Percentiles rank a stretch among this genome's conserved stretches.
Evolutionary conservation across 176 grass and related monocot genomes (phyloP).

Genomic region (Phoenix roebelenii): DNA sequence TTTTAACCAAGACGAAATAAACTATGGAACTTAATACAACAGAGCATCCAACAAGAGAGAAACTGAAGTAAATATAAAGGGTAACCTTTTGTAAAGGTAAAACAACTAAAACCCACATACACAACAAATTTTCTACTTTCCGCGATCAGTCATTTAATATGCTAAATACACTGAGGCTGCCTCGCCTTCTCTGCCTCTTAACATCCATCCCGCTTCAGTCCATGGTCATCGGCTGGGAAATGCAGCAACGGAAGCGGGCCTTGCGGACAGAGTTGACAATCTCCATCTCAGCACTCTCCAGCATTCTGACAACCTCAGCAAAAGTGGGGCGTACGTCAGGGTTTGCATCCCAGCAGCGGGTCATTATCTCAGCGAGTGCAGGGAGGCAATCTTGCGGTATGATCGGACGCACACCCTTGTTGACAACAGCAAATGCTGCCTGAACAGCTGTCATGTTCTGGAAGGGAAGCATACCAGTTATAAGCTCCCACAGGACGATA

Average conservation of each 20-base stretch:
- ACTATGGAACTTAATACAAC: slow-evolving; percentile 26
- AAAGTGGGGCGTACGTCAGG: slow-evolving; percentile 52
- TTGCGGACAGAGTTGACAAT: slow-evolving; percentile 48
- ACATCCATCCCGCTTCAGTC: slow-evolving; percentile 27
- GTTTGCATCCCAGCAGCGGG: slow-evolving; percentile 57
- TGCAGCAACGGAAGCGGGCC: slow-evolving; percentile 71
- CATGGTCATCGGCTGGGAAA: slow-evolving; percentile 52
- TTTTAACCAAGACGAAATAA: slow-evolving; percentile 26
- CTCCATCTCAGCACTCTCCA: slow-evolving; percentile 49
- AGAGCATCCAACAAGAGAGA: slow-evolving; percentile 22
- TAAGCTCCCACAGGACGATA: slow-evolving; percentile 69
- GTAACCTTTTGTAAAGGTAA: slow-evolving; percentile 12
- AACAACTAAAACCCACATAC: slow-evolving; percentile 10
- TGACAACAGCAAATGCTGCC: slow-evolving; percentile 28
- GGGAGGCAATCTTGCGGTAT: slow-evolving; percentile 52
- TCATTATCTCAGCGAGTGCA: slow-evolving; percentile 50
- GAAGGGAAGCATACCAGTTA: slow-evolving; percentile 61
- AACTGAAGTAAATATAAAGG: slow-evolving; percentile 29
- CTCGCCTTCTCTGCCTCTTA: slow-evolving; percentile 2
- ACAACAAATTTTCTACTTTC: slow-evolving; percentile 8
- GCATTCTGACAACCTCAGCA: slow-evolving; percentile 50
- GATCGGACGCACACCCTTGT: slow-evolving; percentile 30
- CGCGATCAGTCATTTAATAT: slow-evolving; percentile 1
- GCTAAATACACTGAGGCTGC: background rate
- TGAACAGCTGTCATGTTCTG: slow-evolving; percentile 81